phyloP scores from a whole-genome alignment of 345 rosid species.

The Populus nigra region DNA sequence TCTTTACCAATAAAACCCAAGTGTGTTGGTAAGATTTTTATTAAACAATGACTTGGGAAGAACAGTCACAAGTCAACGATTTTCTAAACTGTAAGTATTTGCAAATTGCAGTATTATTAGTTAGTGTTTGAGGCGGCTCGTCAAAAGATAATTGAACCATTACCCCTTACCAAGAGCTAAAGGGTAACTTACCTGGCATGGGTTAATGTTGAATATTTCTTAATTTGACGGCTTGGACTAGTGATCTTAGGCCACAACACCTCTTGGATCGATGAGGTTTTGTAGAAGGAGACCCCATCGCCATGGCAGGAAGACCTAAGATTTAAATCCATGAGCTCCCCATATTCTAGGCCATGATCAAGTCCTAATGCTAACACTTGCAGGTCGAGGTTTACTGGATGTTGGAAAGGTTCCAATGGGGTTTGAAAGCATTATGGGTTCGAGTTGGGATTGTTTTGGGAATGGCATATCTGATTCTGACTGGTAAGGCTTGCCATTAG shows the following conservation, averaged over 20 bases:
- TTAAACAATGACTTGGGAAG: too few species aligned
- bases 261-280: too few species aligned
- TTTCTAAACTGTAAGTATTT: not conserved
- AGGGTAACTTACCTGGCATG: too few species aligned
- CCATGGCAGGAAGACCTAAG: not conserved
- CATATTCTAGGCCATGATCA: not conserved
- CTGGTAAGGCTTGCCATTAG: not conserved
- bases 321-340: not conserved
- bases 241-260: too few species aligned
- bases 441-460: not conserved
- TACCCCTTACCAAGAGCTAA: too few species aligned
- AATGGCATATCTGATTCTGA: not conserved
- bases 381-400: not conserved
- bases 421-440: not conserved
- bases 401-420: not conserved
- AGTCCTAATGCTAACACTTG: not conserved
- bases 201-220: too few species aligned
- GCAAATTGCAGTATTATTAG: conserved; percentile 20
- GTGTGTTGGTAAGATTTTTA: too few species aligned
- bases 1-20: too few species aligned
- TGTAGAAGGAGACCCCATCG: not conserved
- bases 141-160: too few species aligned
- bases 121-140: not conserved
- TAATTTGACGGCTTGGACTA: too few species aligned
- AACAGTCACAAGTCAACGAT: conserved; percentile 21